Conservation (phyloP, 2,329 filamentous ascomycete species). For the Verticillium klebahnii region DNA sequence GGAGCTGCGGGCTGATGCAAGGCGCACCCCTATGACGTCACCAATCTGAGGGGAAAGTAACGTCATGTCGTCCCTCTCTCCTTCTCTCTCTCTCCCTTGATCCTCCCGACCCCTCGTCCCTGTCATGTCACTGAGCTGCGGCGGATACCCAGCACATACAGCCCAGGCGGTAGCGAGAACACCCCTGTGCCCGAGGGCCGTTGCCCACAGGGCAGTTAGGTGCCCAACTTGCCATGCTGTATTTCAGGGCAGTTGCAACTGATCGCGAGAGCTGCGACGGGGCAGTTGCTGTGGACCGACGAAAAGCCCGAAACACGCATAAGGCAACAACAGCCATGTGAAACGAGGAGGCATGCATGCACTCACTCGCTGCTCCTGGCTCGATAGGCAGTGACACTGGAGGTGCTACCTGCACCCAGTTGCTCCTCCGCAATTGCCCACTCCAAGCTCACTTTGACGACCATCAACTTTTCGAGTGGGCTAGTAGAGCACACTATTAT, state of each 20-base stretch:
- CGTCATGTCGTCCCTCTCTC: neutral
- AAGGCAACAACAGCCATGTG: too few relatives aligned
- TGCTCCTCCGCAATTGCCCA: neutral
- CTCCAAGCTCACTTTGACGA: neutral
- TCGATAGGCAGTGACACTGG: neutral
- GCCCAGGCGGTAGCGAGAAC: neutral
- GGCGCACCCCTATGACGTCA: slow-evolving; percentile 1
- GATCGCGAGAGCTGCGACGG: too few relatives aligned
- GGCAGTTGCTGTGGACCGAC: too few relatives aligned
- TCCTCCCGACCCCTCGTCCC: neutral
- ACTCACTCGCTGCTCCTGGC: neutral
- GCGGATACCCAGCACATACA: neutral
- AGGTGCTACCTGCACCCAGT: neutral
- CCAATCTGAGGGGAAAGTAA: neutral
- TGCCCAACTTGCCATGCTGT: neutral
- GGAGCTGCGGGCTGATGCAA: neutral
- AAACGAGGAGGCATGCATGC: too few relatives aligned
- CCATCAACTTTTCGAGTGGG: neutral
- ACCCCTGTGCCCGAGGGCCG: neutral
- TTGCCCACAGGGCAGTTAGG: neutral
- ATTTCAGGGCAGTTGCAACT: too few relatives aligned
- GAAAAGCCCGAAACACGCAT: too few relatives aligned
- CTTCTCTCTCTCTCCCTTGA: neutral
- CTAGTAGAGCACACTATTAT: too few relatives aligned
- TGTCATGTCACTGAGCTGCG: neutral